phyloP scores from a whole-genome alignment of 208 protist species.

The Trypanosoma caninum region DNA sequence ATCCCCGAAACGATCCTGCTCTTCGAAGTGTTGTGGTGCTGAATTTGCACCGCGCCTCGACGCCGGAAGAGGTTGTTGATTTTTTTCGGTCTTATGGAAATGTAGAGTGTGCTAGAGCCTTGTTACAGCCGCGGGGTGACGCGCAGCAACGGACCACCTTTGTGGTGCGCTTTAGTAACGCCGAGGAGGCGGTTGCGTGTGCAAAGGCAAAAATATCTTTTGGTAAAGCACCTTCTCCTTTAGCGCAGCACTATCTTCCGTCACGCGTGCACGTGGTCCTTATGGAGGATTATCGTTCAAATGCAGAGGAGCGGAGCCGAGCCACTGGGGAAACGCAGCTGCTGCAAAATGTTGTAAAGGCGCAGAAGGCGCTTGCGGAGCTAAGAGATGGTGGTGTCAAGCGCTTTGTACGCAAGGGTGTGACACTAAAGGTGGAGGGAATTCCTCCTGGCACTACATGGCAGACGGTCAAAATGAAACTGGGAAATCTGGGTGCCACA shows the following conservation, averaged over 20 bases:
- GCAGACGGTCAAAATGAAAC: conserved; percentile 29
- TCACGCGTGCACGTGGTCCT: conserved; percentile 15
- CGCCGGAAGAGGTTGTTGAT: conserved; percentile 17
- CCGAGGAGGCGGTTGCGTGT: conserved; percentile 8
- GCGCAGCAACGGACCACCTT: conserved; percentile 12
- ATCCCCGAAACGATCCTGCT: conserved; percentile 23
- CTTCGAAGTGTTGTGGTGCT: conserved; percentile 30
- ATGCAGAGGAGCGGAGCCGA: conserved; percentile 3
- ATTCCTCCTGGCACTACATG: conserved; percentile 24
- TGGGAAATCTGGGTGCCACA: conserved; percentile 22
- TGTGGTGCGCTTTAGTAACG: conserved; percentile 20
- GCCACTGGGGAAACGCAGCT: conserved; percentile 22
- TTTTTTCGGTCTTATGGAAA: conserved; percentile 24
- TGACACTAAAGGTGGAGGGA: conserved; percentile 25
- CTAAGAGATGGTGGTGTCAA: neutral
- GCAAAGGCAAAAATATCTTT: conserved; percentile 8
- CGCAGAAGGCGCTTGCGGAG: conserved; percentile 26
- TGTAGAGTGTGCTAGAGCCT: conserved; percentile 4
- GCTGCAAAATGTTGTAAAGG: conserved; percentile 26
- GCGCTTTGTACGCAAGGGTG: conserved; percentile 26
- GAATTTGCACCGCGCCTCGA: conserved; percentile 25
- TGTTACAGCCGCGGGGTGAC: conserved; percentile 6
- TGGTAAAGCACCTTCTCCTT: conserved; percentile 14
- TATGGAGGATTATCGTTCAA: conserved; percentile 15
- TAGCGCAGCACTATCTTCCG: conserved; percentile 32